phyloP scores from a whole-genome alignment of 73 alveolate species.

The Diophrys sp. region DNA sequence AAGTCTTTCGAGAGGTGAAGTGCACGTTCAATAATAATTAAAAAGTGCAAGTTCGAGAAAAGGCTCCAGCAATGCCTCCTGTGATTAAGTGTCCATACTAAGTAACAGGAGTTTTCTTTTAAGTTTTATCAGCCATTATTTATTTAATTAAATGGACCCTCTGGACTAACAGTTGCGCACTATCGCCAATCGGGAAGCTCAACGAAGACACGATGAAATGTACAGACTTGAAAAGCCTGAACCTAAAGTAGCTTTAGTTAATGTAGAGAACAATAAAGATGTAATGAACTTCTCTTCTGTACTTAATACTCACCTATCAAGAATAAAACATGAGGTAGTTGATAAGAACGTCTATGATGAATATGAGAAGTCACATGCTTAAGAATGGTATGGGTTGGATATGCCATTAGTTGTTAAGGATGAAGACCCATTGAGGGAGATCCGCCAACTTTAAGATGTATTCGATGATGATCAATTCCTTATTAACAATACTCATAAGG shows the following conservation, averaged over 20 bases:
- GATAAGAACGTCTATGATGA: background rate
- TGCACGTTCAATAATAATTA: too few relatives aligned
- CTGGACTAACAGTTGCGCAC: background rate
- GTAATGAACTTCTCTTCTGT: background rate
- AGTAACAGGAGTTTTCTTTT: too few relatives aligned
- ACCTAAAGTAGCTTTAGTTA: background rate
- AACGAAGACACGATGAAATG: background rate
- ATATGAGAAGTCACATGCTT: background rate
- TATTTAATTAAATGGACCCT: background rate
- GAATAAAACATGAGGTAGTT: background rate
- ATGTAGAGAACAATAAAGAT: background rate
- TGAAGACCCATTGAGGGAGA: background rate
- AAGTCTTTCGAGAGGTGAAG: conserved; percentile 55
- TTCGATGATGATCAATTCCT: background rate
- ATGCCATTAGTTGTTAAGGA: background rate
- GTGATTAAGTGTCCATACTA: conserved; percentile 9
- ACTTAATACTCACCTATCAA: background rate
- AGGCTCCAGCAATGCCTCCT: conserved; percentile 48
- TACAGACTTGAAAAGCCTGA: background rate
- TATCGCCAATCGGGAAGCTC: background rate
- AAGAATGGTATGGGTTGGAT: background rate
- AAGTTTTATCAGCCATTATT: too few relatives aligned
- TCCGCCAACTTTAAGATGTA: too few relatives aligned
- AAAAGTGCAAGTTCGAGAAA: too few relatives aligned
- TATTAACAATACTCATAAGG: background rate